Percentiles rank a stretch among this genome's conserved stretches.
These are phyloP conservation scores for Mortierella claussenii DNA, from an alignment of 192 early-diverging fungal genomes.

Conservation along the genomic window DNA sequence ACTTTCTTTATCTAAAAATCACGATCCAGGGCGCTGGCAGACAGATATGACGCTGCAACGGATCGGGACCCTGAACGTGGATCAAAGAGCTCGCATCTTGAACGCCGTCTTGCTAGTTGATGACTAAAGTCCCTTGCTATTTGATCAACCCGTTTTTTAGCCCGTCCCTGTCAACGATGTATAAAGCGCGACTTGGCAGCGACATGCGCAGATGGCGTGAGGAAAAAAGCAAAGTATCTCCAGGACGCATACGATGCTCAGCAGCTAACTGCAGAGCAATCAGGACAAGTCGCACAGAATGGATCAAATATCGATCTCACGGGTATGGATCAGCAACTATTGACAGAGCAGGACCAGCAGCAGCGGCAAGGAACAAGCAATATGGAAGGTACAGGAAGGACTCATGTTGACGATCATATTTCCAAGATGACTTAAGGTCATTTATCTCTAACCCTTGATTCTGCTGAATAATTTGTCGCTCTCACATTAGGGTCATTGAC, in stretches of 20 bases:
- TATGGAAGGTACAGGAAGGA: constrained; percentile 36
- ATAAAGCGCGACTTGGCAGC: constrained; percentile 79
- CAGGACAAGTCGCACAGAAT: constrained; percentile 16
- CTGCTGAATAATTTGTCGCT: too few species aligned
- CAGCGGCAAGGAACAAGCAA: constrained; percentile 20
- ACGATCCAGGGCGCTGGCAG: too few species aligned
- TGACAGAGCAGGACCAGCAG: constrained; percentile 30
- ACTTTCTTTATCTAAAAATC: too few species aligned
- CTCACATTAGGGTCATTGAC: constrained; percentile 19
- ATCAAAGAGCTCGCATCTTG: too few species aligned
- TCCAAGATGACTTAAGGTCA: too few species aligned
- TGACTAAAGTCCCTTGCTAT: too few species aligned
- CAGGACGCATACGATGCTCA: constrained; percentile 68
- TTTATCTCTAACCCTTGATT: too few species aligned
- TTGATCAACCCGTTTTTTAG: too few species aligned
- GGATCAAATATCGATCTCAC: constrained; percentile 8
- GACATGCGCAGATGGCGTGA: constrained; percentile 83
- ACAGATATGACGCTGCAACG: neutral
- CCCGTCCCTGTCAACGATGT: constrained; percentile 89
- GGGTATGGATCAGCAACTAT: constrained; percentile 13
- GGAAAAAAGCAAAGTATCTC: constrained; percentile 95
- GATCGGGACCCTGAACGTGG: too few species aligned
- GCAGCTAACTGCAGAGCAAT: constrained; percentile 36
- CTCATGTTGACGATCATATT: too few species aligned
- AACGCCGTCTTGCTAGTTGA: too few species aligned